These are phyloP conservation scores for Ustilago crameri DNA, from an alignment of 1,284 basidiomycete genomes.

Conservation along the genomic window DNA sequence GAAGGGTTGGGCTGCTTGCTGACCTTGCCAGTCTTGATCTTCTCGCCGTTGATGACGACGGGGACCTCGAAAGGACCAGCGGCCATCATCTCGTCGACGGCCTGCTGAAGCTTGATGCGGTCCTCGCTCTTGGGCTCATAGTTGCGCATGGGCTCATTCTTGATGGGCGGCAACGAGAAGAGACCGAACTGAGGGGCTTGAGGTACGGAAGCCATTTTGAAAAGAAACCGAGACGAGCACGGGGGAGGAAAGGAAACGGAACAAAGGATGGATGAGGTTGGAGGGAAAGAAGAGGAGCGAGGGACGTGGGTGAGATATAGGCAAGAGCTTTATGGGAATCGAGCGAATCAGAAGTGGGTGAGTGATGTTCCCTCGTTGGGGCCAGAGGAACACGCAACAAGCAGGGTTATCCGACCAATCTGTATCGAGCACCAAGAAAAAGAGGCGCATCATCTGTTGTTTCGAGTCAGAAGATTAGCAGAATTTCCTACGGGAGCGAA, in stretches of 20 bases:
- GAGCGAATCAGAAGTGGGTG: constrained; percentile 4
- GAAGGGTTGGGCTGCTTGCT: constrained; percentile 68
- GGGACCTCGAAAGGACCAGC: constrained; percentile 90
- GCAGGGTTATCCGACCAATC: no score
- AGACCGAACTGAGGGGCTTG: constrained; percentile 50
- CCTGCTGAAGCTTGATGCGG: constrained; percentile 79
- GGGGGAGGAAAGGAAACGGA: not conserved
- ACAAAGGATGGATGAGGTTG: constrained; percentile 7
- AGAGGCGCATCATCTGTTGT: no score
- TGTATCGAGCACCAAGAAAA: no score
- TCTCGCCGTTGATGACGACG: constrained; percentile 88
- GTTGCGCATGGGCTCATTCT: constrained; percentile 69
- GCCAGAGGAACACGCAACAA: no score
- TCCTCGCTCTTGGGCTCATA: constrained; percentile 86
- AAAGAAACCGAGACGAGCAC: constrained; percentile 1
- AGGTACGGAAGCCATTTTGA: constrained; percentile 47
- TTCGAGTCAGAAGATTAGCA: constrained; percentile 1
- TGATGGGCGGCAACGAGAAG: constrained; percentile 60
- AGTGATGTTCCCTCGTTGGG: no score
- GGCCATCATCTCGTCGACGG: constrained; percentile 82
- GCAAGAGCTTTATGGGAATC: not conserved
- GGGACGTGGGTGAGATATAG: constrained; percentile 2
- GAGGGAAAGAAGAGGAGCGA: not conserved
- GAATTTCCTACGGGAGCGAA: not conserved
- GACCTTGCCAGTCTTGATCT: constrained; percentile 83